Evolutionary conservation across 2,329 filamentous ascomycete species (phyloP), one percentile per base, ranked within the genome.

Genomic region (Cordyceps farinosa): DNA sequence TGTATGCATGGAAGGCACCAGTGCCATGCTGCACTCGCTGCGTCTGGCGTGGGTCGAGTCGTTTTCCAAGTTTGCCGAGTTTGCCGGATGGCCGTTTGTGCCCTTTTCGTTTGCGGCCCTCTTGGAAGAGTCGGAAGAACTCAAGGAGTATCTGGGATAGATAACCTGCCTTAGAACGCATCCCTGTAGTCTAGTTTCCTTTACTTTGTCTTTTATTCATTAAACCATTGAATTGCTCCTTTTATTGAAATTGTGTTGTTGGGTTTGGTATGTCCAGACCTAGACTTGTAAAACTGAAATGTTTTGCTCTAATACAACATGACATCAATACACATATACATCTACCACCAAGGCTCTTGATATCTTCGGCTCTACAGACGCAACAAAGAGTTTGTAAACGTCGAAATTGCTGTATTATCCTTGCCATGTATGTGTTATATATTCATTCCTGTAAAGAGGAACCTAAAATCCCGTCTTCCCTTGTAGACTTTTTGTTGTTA

Each of bases 41-140:
- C 86, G 93, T 82, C 80, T 97, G 72, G 93, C 96, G 70, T 97
- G 93, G 93, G 93, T 97, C 66, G 94, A 97, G 78, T 94, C 93
- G 22, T 97, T 97, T 87, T 96, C 91, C 79, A 97, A 97, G 81
- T 94, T 96, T 81, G 96, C 96, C 77, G 88, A 96, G 74, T 95
- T 95, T 72, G 90, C 91, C 65, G 93, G 93, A 61, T 87, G 92
- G 76, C 83, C 92, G 1, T 97, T 97, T 77, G 83, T 88, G 72
- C 93, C 93, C 5, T 97, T 97, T 75, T 95, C 90, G 67, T 97
- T 97, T 76, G 87, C 89, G 78, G 82, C 85, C 42, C 79, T 96
- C 74, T 78, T 97, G 68, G 93, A 97, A 77, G 92, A 97, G 75
- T 91, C 95, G 65, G 84, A 87, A 67, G 81, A 84, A 62, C 73